Conservation (phyloP, 225 moss, liverwort and hornwort species). For the Polytrichum formosum region DNA sequence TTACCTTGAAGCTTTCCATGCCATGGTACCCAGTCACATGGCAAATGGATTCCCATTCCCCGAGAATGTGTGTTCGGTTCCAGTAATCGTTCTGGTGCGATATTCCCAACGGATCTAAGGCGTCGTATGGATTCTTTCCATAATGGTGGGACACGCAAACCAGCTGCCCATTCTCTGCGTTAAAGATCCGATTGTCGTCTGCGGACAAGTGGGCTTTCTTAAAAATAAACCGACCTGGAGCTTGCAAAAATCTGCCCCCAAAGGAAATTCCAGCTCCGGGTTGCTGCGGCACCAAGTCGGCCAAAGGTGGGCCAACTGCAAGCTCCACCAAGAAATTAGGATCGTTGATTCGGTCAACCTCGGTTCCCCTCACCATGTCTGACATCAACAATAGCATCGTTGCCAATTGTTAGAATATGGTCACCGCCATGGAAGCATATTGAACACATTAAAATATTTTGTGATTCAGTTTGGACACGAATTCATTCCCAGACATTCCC, state of each 20-base stretch:
- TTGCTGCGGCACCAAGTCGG: conserved; percentile 63
- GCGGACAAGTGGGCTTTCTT: conserved; percentile 81
- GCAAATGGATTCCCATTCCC: conserved; percentile 88
- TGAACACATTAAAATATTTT: no score
- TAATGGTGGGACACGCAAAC: conserved; percentile 72
- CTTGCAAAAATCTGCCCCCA: conserved; percentile 41
- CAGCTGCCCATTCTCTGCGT: conserved; percentile 58
- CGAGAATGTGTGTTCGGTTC: conserved; percentile 62
- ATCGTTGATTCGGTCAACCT: conserved; percentile 76
- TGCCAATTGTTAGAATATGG: no score
- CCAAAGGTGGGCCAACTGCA: conserved; percentile 71
- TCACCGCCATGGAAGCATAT: no score
- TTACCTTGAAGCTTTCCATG: conserved; percentile 85
- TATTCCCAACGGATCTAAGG: conserved; percentile 67
- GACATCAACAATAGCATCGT: no score
- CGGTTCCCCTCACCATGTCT: conserved; percentile 41
- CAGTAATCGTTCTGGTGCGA: conserved; percentile 65
- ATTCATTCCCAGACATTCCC: no score
- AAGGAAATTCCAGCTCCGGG: conserved; percentile 48
- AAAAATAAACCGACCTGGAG: conserved; percentile 62
- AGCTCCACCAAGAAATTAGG: conserved; percentile 80
- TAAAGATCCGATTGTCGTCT: conserved; percentile 79
- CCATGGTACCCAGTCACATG: conserved; percentile 79
- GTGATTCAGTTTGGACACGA: no score
- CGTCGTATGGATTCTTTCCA: conserved; percentile 80